Evolutionary conservation across 148 eudicot genomes (phyloP).

Genomic region (Cornus florida): DNA sequence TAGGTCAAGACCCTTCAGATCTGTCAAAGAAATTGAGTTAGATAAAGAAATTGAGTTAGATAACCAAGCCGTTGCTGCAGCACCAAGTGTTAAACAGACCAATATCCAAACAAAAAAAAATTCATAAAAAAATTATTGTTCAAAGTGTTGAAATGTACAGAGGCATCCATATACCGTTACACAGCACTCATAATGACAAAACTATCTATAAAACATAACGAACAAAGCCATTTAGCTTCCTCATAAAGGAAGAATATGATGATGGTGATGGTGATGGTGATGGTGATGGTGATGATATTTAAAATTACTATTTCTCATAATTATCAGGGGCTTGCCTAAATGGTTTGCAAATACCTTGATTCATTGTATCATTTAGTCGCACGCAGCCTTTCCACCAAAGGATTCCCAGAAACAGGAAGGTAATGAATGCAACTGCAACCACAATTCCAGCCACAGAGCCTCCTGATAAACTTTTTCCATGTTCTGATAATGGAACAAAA

Average conservation of each 20-base stretch:
- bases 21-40: slow-evolving; percentile 11
- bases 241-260: neutral
- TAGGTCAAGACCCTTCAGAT: slow-evolving; percentile 29
- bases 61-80: neutral
- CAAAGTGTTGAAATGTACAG: neutral
- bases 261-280: too few relatives aligned
- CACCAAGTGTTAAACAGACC: neutral
- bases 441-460: slow-evolving; percentile 40
- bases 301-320: neutral
- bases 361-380: slow-evolving; percentile 12
- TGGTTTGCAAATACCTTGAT: slow-evolving; percentile 21
- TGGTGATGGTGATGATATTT: too few relatives aligned
- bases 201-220: neutral
- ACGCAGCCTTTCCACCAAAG: slow-evolving; percentile 38
- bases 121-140: neutral
- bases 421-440: slow-evolving; percentile 14
- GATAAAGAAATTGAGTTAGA: neutral
- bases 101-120: neutral
- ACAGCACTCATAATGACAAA: neutral
- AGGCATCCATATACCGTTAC: neutral
- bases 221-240: neutral
- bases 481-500: slow-evolving; percentile 8
- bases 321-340: neutral
- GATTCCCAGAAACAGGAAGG: slow-evolving; percentile 17
- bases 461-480: slow-evolving; percentile 20